These are phyloP conservation scores for Nakataea oryzae DNA, from an alignment of 2,329 filamentous ascomycete species.

Conservation along the genomic window DNA sequence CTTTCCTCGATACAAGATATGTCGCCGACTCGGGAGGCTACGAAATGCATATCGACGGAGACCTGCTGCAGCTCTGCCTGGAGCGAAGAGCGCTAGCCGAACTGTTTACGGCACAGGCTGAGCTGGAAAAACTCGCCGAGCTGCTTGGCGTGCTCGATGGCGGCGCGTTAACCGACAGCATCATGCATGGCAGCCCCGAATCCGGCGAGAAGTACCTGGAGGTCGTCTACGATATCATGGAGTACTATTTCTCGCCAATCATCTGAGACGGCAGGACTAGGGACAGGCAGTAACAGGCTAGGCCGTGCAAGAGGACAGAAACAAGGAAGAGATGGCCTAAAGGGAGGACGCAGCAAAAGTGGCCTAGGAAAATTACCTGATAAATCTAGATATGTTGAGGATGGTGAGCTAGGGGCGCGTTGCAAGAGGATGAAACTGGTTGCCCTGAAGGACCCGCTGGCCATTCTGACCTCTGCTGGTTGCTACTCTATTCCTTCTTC, in stretches of 20 bases:
- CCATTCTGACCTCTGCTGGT: too few relatives aligned
- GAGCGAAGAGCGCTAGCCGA: constrained; percentile 32
- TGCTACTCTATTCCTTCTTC: too few relatives aligned
- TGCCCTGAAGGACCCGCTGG: too few relatives aligned
- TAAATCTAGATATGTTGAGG: too few relatives aligned
- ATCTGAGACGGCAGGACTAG: constrained; percentile 21
- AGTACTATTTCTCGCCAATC: constrained; percentile 39
- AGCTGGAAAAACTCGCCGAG: constrained; percentile 30
- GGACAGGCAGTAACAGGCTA: not conserved
- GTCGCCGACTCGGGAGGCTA: constrained; percentile 27
- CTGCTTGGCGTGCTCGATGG: constrained; percentile 39
- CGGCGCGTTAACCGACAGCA: constrained; percentile 24
- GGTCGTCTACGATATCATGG: constrained; percentile 42
- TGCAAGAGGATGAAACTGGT: too few relatives aligned
- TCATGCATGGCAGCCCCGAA: constrained; percentile 1
- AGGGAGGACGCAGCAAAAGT: not conserved
- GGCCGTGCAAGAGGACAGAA: not conserved
- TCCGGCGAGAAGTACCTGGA: constrained; percentile 26
- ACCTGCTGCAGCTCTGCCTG: constrained; percentile 47
- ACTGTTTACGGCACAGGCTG: constrained; percentile 23
- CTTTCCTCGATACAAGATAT: constrained; percentile 12
- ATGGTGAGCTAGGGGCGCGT: too few relatives aligned
- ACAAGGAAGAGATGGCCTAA: not conserved
- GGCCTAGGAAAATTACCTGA: not conserved
- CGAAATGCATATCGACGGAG: constrained; percentile 57